A percentile compares a stretch with the other conserved stretches of the same genome.
Evolutionary conservation across 1,284 basidiomycete species (phyloP).

Genomic region (Mycocalia duriaeana): DNA sequence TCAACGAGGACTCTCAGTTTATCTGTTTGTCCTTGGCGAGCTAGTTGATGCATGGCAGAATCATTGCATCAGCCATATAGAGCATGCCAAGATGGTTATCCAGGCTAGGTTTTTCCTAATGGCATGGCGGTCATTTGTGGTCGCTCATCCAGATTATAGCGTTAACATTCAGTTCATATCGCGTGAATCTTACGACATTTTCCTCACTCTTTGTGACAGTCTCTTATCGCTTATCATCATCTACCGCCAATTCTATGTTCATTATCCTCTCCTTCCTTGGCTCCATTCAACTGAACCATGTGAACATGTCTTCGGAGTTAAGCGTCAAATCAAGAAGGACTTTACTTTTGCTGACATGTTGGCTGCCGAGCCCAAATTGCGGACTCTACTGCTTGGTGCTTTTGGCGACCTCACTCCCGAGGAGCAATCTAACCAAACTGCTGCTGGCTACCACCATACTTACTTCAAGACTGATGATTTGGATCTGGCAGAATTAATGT

Average conservation of each 20-base stretch:
- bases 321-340: slow-evolving; percentile 24
- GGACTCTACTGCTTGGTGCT: slow-evolving; percentile 13
- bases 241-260: too few relatives aligned
- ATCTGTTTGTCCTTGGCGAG: slow-evolving; percentile 31
- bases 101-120: slow-evolving; percentile 24
- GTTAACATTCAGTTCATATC: too few relatives aligned
- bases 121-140: too few relatives aligned
- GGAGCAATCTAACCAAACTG: slow-evolving; percentile 12
- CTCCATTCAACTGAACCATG: slow-evolving; percentile 33
- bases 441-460: slow-evolving; percentile 26
- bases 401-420: slow-evolving; percentile 9
- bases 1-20: slow-evolving; percentile 17
- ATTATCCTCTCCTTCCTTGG: slow-evolving; percentile 35
- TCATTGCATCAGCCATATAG: slow-evolving; percentile 21
- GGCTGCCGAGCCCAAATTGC: slow-evolving; percentile 25
- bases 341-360: slow-evolving; percentile 26
- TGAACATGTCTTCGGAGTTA: slow-evolving; percentile 32
- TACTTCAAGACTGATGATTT: slow-evolving; percentile 20
- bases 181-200: too few relatives aligned
- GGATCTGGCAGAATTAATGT: slow-evolving; percentile 12
- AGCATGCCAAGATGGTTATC: slow-evolving; percentile 24
- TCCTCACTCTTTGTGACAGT: too few relatives aligned
- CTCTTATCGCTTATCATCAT: too few relatives aligned
- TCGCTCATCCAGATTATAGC: too few relatives aligned
- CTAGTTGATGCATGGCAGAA: slow-evolving; percentile 31